Evolutionary conservation across 1,139 yeast species (phyloP).

Genomic region (Suhomyces bokatorum): DNA sequence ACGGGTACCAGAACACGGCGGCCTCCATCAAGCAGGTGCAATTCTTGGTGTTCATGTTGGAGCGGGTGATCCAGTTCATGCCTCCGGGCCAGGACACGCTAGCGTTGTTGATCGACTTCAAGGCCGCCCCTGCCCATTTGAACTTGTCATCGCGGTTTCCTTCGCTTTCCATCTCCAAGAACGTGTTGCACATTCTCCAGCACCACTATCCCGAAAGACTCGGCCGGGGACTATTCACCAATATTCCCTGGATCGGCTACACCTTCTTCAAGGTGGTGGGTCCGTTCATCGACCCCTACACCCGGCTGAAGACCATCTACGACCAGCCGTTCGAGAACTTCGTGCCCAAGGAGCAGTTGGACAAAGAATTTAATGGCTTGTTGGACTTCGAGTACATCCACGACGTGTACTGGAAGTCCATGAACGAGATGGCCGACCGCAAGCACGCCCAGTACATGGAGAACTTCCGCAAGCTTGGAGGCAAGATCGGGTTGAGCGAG

Average conservation of each 20-base stretch:
- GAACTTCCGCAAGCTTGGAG: slow-evolving; percentile 43
- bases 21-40: slow-evolving; percentile 86
- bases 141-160: slow-evolving; percentile 45
- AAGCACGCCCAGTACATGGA: slow-evolving; percentile 38
- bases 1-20: slow-evolving; percentile 92
- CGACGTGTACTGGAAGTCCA: slow-evolving; percentile 44
- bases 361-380: slow-evolving; percentile 47
- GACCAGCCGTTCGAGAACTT: slow-evolving; percentile 50
- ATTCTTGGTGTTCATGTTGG: slow-evolving; percentile 88
- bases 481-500: slow-evolving; percentile 46
- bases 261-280: slow-evolving; percentile 48
- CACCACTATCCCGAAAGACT: slow-evolving; percentile 71
- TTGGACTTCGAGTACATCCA: slow-evolving; percentile 47
- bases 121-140: slow-evolving; percentile 51
- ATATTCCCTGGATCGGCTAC: slow-evolving; percentile 51
- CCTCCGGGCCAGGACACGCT: slow-evolving; percentile 94
- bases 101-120: slow-evolving; percentile 87
- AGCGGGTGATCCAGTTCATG: slow-evolving; percentile 87
- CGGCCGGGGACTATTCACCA: slow-evolving; percentile 49
- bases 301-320: slow-evolving; percentile 49
- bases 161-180: slow-evolving; percentile 51
- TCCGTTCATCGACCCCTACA: slow-evolving; percentile 52
- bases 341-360: slow-evolving; percentile 48
- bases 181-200: slow-evolving; percentile 82
- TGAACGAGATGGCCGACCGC: slow-evolving; percentile 41